A percentile compares a stretch with the other conserved stretches of the same genome.
Evolutionary conservation across 129 eudicot genomes (phyloP).

Genomic region (Heracleum sosnowskyi): DNA sequence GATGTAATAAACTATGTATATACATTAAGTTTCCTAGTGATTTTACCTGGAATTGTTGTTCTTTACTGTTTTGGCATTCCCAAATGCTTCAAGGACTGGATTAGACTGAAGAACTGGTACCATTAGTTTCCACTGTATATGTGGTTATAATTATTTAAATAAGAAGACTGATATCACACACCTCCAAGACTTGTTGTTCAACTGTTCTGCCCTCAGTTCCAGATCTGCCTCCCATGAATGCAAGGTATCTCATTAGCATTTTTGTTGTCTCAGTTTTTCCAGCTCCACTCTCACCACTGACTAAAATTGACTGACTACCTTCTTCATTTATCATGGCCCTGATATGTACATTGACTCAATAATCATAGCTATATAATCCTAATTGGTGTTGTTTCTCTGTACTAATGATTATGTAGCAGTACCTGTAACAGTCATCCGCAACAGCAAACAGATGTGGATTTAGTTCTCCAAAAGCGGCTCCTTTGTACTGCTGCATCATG

Average conservation of each 20-base stretch:
- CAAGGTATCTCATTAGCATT: conserved; percentile 89
- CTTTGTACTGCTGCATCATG: conserved; percentile 93
- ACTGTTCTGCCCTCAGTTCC: conserved; percentile 86
- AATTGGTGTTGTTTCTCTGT: not conserved
- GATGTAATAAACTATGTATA: not conserved
- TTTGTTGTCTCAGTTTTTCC: conserved; percentile 92
- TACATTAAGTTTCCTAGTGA: conserved; percentile 11
- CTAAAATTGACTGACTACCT: conserved; percentile 84
- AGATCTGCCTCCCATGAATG: conserved; percentile 89
- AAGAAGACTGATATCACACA: conserved; percentile 23
- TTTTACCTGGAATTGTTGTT: conserved; percentile 92
- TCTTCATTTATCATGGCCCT: conserved; percentile 78
- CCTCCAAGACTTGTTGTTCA: conserved; percentile 91
- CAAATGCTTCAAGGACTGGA: conserved; percentile 97
- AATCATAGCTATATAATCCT: not conserved
- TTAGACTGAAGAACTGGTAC: conserved; percentile 54
- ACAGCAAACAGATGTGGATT: conserved; percentile 94
- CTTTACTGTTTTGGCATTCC: conserved; percentile 94
- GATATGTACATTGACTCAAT: conserved; percentile 4
- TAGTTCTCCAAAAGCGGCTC: conserved; percentile 85
- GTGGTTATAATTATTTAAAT: not conserved
- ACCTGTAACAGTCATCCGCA: conserved; percentile 91
- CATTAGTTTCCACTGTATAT: conserved; percentile 14
- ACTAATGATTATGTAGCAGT: not conserved
- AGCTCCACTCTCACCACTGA: conserved; percentile 95